phyloP scores from a whole-genome alignment of 352 stramenopile species.

The Phytophthora hibernalis region DNA sequence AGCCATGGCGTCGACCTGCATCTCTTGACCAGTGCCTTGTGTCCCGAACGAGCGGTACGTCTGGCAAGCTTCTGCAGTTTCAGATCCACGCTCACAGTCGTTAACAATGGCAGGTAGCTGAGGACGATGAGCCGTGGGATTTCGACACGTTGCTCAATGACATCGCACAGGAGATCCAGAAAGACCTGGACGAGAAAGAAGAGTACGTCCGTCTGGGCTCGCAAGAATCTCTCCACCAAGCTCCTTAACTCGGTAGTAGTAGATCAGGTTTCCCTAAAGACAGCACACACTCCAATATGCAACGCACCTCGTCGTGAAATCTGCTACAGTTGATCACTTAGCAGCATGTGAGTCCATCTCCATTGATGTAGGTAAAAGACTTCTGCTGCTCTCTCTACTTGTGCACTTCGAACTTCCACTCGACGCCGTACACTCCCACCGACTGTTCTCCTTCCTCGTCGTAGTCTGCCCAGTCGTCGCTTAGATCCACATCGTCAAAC shows the following conservation, averaged over 20 bases:
- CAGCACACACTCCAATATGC: neutral
- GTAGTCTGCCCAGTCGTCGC: constrained; percentile 89
- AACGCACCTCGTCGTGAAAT: neutral
- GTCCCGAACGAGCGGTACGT: constrained; percentile 74
- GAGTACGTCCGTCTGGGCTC: constrained; percentile 53
- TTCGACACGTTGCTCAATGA: constrained; percentile 84
- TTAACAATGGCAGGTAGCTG: constrained; percentile 47
- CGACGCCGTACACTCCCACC: constrained; percentile 78
- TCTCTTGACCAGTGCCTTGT: constrained; percentile 69
- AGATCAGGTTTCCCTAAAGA: neutral
- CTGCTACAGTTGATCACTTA: neutral
- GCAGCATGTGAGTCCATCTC: neutral
- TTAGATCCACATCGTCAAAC: constrained; percentile 86
- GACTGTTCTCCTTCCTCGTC: constrained; percentile 82
- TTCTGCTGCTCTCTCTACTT: constrained; percentile 68
- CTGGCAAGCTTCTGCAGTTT: neutral
- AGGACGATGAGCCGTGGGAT: constrained; percentile 76
- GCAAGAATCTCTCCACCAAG: constrained; percentile 33
- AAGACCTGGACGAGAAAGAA: constrained; percentile 80
- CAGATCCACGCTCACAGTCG: neutral
- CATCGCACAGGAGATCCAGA: constrained; percentile 82
- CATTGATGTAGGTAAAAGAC: constrained; percentile 1
- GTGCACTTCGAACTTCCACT: constrained; percentile 86
- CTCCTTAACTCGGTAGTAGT: constrained; percentile 7
- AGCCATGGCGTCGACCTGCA: constrained; percentile 70